phyloP scores from a whole-genome alignment of 2,329 filamentous ascomycete species.

The Claviceps purpurea region DNA sequence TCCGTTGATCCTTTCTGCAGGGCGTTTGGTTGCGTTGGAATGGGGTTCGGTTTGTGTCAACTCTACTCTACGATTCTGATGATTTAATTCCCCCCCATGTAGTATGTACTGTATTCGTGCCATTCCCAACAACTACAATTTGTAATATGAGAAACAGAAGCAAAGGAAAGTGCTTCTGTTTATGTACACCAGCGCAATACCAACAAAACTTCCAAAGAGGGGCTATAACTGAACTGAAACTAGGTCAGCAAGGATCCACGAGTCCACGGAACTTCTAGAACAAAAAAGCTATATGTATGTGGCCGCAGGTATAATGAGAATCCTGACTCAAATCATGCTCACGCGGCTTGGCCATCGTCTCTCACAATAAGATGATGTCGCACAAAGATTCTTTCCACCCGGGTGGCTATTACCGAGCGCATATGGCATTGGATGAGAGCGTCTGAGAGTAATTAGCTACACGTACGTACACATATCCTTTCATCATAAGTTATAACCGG shows the following conservation, averaged over 20 bases:
- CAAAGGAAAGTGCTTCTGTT: neutral
- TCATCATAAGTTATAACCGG: no score
- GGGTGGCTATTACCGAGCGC: no score
- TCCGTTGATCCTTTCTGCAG: constrained; percentile 1
- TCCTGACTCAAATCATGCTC: no score
- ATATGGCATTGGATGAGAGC: no score
- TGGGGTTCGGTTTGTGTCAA: neutral
- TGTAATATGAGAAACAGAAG: neutral
- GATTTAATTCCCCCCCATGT: constrained; percentile 29
- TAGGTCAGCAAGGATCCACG: neutral
- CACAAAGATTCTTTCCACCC: no score
- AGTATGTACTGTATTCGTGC: neutral
- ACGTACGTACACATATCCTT: no score
- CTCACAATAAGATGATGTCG: no score
- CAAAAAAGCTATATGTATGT: no score
- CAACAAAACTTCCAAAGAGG: neutral
- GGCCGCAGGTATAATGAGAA: no score
- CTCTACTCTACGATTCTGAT: constrained; percentile 6
- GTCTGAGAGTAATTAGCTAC: no score
- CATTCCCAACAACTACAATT: constrained; percentile 10
- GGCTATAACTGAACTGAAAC: neutral
- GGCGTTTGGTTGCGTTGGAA: constrained; percentile 6
- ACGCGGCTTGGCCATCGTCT: no score
- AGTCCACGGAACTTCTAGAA: neutral
- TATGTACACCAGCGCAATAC: neutral